phyloP scores from a whole-genome alignment of 352 stramenopile genomes.

The Phytophthora agathidicida region DNA sequence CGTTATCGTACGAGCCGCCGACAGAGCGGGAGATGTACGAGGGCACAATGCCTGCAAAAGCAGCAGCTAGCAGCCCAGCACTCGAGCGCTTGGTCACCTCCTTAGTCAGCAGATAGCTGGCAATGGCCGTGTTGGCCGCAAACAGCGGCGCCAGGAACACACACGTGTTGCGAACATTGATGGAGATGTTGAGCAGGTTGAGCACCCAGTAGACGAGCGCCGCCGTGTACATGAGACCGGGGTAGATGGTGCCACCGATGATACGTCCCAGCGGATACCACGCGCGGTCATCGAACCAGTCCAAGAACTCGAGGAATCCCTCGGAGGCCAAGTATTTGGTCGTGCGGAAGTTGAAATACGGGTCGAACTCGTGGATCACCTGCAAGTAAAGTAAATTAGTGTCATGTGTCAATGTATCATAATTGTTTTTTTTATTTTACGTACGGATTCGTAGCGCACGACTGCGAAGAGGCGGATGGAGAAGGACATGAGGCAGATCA shows the following conservation, averaged over 20 bases:
- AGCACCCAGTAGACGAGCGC: conserved; percentile 90
- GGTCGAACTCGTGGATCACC: conserved; percentile 93
- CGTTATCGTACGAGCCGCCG: conserved; percentile 98
- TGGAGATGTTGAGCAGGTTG: conserved; percentile 92
- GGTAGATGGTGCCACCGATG: conserved; percentile 95
- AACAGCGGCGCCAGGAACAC: conserved; percentile 93
- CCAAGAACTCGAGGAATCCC: conserved; percentile 96
- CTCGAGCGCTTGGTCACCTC: conserved; percentile 90
- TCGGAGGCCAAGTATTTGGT: conserved; percentile 96
- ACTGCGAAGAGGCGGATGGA: conserved; percentile 94
- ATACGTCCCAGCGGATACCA: conserved; percentile 95
- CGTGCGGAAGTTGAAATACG: conserved; percentile 99
- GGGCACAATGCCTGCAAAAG: conserved; percentile 97
- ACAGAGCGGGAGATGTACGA: conserved; percentile 97
- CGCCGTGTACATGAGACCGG: conserved; percentile 92
- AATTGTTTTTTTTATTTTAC: conserved; percentile 8
- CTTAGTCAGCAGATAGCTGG: conserved; percentile 91
- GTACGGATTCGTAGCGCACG: conserved; percentile 92
- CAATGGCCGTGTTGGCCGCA: conserved; percentile 87
- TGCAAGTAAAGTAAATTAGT: conserved; percentile 21
- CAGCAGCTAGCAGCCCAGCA: conserved; percentile 89
- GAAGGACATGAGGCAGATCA: conserved; percentile 94
- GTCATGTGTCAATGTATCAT: conserved; percentile 9
- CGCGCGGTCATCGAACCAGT: conserved; percentile 98
- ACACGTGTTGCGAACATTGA: conserved; percentile 93